A percentile compares a stretch with the other conserved stretches of the same genome.
phyloP scores from a whole-genome alignment of 139 green algal genomes.

The Chlamydomonas sp. region DNA sequence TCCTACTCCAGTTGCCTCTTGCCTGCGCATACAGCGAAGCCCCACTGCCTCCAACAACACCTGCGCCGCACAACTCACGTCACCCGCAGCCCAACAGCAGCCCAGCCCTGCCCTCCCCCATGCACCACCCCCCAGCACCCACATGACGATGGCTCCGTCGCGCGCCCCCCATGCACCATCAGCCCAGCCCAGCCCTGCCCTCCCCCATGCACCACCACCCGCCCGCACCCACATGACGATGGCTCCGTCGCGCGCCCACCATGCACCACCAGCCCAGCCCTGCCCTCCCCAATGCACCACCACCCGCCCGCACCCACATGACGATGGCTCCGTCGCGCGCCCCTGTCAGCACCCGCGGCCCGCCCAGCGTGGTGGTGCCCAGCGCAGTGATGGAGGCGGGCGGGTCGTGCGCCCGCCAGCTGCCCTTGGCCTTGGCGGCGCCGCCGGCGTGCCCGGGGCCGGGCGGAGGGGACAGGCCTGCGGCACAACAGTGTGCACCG shows the following conservation, averaged over 20 bases:
- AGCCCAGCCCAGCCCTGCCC: no score
- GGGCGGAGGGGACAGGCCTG: neutral
- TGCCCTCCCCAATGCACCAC: neutral
- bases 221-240: no score
- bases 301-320: slow-evolving; percentile 38
- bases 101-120: neutral
- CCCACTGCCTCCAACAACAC: no score
- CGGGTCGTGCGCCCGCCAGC: slow-evolving; percentile 63
- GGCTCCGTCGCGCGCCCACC: neutral
- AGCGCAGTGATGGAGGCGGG: slow-evolving; percentile 55
- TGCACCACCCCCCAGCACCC: slow-evolving; percentile 17
- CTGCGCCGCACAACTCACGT: no score
- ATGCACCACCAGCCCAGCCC: neutral
- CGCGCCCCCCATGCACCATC: no score
- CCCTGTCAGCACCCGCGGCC: slow-evolving; percentile 58
- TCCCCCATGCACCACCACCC: no score
- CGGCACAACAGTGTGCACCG: no score
- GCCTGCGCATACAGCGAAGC: no score
- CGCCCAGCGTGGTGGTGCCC: slow-evolving; percentile 11
- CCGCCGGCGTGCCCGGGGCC: neutral
- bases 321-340: slow-evolving; percentile 50
- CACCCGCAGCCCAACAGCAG: neutral
- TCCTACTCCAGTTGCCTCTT: no score
- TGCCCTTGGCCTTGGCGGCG: slow-evolving; percentile 36
- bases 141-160: slow-evolving; percentile 23